These are phyloP conservation scores for Clarireedia sp. DNA, from an alignment of 2,329 filamentous ascomycete species.

Conservation along the genomic window DNA sequence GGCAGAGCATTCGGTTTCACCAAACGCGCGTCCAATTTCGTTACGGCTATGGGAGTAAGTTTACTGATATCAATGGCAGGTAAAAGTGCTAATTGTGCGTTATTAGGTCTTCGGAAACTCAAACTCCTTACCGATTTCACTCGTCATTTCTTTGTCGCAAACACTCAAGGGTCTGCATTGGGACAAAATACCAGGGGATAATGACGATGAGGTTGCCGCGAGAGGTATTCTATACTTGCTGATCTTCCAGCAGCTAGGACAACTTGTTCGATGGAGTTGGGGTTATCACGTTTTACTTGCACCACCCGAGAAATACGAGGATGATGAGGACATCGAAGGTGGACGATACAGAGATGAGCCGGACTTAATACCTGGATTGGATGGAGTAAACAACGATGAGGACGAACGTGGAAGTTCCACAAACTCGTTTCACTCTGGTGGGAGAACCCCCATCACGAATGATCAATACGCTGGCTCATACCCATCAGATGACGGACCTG, in stretches of 20 bases:
- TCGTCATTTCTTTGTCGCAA: conserved; percentile 88
- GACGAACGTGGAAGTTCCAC: conserved; percentile 16
- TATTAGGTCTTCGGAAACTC: conserved; percentile 85
- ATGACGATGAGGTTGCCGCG: conserved; percentile 88
- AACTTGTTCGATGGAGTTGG: conserved; percentile 96
- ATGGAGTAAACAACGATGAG: conserved; percentile 27
- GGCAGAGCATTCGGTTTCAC: conserved; percentile 72
- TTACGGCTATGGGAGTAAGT: conserved; percentile 83
- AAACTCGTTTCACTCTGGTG: conserved; percentile 28
- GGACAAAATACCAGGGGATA: conserved; percentile 84
- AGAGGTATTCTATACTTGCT: conserved; percentile 91
- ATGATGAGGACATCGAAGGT: conserved; percentile 36
- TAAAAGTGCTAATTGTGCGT: conserved; percentile 10
- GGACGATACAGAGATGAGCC: conserved; percentile 50
- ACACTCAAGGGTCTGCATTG: conserved; percentile 89
- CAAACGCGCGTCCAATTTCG: conserved; percentile 84
- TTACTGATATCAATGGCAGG: not conserved
- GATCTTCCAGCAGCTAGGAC: conserved; percentile 95
- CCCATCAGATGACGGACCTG: conserved; percentile 36
- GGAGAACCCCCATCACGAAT: conserved; percentile 28
- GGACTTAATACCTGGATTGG: conserved; percentile 41
- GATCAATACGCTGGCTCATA: conserved; percentile 26
- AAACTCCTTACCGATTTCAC: conserved; percentile 92
- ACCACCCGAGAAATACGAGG: conserved; percentile 64
- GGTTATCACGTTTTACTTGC: conserved; percentile 93